Evolutionary conservation across 1,284 basidiomycete genomes (phyloP), one percentile per base, ranked within the genome.

Genomic region (Vanrija humicola): DNA sequence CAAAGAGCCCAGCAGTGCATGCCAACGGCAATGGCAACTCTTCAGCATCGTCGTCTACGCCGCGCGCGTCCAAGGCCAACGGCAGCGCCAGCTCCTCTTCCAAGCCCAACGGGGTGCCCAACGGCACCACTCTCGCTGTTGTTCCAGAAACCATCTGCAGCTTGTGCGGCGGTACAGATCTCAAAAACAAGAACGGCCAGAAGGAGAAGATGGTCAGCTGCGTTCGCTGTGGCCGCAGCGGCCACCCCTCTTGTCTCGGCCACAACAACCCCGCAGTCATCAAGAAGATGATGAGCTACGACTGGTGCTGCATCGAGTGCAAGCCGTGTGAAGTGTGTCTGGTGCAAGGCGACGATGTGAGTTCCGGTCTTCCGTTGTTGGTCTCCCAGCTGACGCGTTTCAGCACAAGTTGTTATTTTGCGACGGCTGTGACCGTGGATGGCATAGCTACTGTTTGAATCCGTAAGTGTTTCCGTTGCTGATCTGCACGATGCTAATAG

Each of bases 371-470:
- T 34, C 4, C 10, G 1, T 12, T 0, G 2, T 1, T 5, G 0
- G 15, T 9, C 16, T 2, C 3, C 4, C 3, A 10, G 29, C 42
- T 58, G 51, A 56, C 47, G 9, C 34, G 5, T 21, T 8, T 18
- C 19, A 43, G 43, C 73, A 95, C 90, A 85, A 82, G 54, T 86
- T 98, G 66, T 77, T 98, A 61, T 89, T 98, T 66, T 98, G 95
- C 75, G 95, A 98, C 79, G 83, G 81, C 49, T 98, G 95, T 73
- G 95, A 98, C 79, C 82, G 92, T 80, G 92, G 90, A 38, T 97
- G 90, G 89, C 95, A 98, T 74, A 86, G 87, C 78, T 84, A 88
- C 66, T 97, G 94, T 75, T 80, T 97, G 47, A 71, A 81, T 18
- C 91, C 92, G 64, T 79, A 73, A 38, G 75, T 79, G 18, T 39